Base-by-base conservation (phyloP, 2,329 filamentous ascomycete genomes). In the Microcyclospora pomicola region DNA sequence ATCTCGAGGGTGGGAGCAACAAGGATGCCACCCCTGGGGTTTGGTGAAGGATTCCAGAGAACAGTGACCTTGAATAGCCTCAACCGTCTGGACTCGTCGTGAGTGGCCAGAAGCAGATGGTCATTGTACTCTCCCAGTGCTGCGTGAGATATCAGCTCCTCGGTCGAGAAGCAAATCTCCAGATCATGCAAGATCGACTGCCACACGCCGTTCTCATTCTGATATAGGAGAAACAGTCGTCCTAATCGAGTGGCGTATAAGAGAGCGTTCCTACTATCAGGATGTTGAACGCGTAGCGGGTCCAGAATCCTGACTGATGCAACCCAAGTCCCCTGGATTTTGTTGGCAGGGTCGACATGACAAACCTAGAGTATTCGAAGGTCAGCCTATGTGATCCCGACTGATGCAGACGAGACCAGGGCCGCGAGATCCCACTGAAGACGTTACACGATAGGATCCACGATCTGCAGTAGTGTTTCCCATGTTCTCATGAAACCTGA, bases 121-220 rank as follows among this genome's bases (percentile, higher is more conserved):
- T 61, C 58, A 34, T 63, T 61, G 59, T 78, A 47, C 33, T 57
- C 79, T 73, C 44, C 86, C 66, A 30, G 51, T 9, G 82, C 73
- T 9, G 83, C 83, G 61, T 92, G 85, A 0, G 83, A 85, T 36
- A 88, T 70, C n/a, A 83, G 59, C 46, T 85, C 80, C 45, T 85
- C 45, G n/a, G 42, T 49, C 5, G 46, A 42, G 32, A 41, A 46
- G 27, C 43, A 43, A 11, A 39, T 44, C 38, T 51, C 53, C 77
- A 0, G 80, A 77, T 27, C 77, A 77, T 19, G 75, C 70, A 40
- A 84, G 69, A 44, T 76, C 78, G 53, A 87, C 82, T 28, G 42
- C 62, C 84, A 79, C 49, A 75, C 75, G 39, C 68, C 72, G 55
- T 77, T 84, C 32, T 74, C 77, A 46, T 87, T 82, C 31, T 82